These are phyloP conservation scores for Mallotus repandus DNA, from an alignment of 441 rosid species.

Conservation along the genomic window DNA sequence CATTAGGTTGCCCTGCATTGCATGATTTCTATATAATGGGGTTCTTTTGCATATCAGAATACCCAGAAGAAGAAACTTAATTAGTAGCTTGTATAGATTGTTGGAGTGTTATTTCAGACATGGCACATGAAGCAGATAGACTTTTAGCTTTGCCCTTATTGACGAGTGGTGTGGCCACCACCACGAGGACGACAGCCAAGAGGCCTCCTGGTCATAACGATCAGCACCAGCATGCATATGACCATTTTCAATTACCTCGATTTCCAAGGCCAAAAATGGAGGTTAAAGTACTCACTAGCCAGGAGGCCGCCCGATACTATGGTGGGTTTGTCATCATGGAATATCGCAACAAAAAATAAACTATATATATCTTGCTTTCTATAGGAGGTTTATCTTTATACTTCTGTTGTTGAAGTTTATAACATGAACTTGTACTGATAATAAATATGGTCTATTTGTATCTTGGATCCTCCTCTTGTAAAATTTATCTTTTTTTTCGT, in stretches of 20 bases:
- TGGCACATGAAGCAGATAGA: slow-evolving; percentile 27
- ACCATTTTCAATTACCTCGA: neutral
- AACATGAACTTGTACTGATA: no score
- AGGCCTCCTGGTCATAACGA: neutral
- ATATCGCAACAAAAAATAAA: neutral
- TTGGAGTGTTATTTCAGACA: neutral
- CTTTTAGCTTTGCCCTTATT: slow-evolving; percentile 11
- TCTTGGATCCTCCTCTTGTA: no score
- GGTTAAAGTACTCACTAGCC: neutral
- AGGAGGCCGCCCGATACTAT: slow-evolving; percentile 9
- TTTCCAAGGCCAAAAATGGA: neutral
- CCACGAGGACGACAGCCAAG: neutral
- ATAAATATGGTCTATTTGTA: no score
- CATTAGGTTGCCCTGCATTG: no score
- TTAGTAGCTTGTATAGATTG: no score
- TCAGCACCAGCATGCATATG: neutral
- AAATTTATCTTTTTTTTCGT: no score
- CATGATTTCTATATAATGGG: no score
- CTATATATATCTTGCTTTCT: neutral
- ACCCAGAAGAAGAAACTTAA: no score
- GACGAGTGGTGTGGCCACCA: neutral
- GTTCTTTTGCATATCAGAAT: no score
- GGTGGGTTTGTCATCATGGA: slow-evolving; percentile 10
- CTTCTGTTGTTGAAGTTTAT: no score
- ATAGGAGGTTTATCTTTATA: no score